phyloP scores from a whole-genome alignment of 2,329 filamentous ascomycete species.

The Akanthomyces uredinophilus region DNA sequence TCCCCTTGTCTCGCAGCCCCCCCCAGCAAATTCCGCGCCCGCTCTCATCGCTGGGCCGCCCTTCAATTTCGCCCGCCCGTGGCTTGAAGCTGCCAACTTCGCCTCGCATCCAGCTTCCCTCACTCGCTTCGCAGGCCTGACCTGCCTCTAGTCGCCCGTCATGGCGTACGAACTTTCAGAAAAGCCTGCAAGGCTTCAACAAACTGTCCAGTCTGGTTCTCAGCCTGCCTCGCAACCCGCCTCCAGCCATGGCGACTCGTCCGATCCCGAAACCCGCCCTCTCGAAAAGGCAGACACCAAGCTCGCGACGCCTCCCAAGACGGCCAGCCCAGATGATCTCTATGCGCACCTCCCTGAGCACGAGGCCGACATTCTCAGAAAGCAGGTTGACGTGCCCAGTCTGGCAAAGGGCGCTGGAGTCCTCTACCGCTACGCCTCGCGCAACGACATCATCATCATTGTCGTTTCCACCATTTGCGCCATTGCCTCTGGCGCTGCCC shows the following conservation, averaged over 20 bases:
- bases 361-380: constrained; percentile 62
- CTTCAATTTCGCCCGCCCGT: neutral
- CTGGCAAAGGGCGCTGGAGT: constrained; percentile 59
- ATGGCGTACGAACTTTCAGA: constrained; percentile 17
- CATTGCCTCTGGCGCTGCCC: constrained; percentile 66
- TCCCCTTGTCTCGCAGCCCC: neutral
- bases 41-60: neutral
- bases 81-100: neutral
- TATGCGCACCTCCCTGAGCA: constrained; percentile 58
- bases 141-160: constrained; percentile 1
- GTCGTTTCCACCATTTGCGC: constrained; percentile 56
- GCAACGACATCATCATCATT: constrained; percentile 60
- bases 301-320: constrained; percentile 26
- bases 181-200: constrained; percentile 11
- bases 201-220: constrained; percentile 16
- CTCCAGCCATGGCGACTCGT: constrained; percentile 34
- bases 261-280: constrained; percentile 21
- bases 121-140: constrained; percentile 1
- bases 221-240: constrained; percentile 22
- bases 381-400: constrained; percentile 61
- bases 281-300: constrained; percentile 42
- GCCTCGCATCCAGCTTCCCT: neutral
- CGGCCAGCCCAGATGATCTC: constrained; percentile 43
- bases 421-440: constrained; percentile 66
- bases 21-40: neutral